Conservation (phyloP, 1,284 basidiomycete genomes). For the Leccinum solheimii region DNA sequence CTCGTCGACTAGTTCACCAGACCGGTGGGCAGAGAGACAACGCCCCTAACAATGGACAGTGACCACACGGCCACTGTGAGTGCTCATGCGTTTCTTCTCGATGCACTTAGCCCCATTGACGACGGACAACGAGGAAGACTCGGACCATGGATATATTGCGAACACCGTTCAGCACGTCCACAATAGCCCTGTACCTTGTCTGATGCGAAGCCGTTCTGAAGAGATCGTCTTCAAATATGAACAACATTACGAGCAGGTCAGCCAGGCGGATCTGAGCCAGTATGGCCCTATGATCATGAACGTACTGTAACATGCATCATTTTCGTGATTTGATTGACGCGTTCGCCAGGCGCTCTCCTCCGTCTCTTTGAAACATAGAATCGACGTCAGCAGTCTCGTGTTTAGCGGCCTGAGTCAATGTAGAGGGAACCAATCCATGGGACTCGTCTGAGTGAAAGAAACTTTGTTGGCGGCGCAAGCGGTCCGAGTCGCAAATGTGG, state of each 20-base stretch:
- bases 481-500: no score
- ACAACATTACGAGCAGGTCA: slow-evolving; percentile 20
- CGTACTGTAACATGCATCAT: slow-evolving; percentile 8
- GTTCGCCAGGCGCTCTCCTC: neutral
- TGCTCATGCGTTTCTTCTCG: slow-evolving; percentile 4
- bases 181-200: slow-evolving; percentile 17
- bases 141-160: slow-evolving; percentile 9
- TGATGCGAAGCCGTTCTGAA: slow-evolving; percentile 2
- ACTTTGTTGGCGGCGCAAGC: no score
- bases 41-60: slow-evolving; percentile 43
- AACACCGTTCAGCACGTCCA: slow-evolving; percentile 31
- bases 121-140: slow-evolving; percentile 5
- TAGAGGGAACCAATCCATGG: slow-evolving; percentile 52
- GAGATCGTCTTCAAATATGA: slow-evolving; percentile 10
- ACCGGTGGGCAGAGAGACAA: slow-evolving; percentile 66
- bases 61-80: slow-evolving; percentile 35
- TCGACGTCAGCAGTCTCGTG: slow-evolving; percentile 17
- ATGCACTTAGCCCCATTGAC: neutral
- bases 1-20: slow-evolving; percentile 33
- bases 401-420: slow-evolving; percentile 42
- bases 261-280: slow-evolving; percentile 14
- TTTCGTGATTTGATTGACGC: neutral
- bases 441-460: no score
- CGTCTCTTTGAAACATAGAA: slow-evolving; percentile 15
- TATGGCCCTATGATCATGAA: slow-evolving; percentile 25